Evolutionary conservation across 1,139 yeast genomes (phyloP).

Genomic region (Sugiyamaella japonica): DNA sequence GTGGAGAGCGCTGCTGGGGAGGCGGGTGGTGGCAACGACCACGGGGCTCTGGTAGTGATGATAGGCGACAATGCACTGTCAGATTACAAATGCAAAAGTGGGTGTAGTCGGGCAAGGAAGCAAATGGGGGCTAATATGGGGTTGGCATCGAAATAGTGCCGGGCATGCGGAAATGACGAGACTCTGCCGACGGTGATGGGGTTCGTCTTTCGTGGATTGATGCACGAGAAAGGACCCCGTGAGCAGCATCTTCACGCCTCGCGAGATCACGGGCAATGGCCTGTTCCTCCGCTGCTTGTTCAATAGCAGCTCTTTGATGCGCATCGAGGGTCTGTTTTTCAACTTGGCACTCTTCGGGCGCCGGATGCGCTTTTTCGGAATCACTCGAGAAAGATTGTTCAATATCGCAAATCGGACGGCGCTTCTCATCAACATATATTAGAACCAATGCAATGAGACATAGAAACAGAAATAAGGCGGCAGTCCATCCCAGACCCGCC

Average conservation of each 20-base stretch:
- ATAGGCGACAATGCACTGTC: too few relatives aligned
- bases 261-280: conserved; percentile 6
- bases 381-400: neutral
- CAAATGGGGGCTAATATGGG: conserved; percentile 11
- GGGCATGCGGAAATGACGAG: conserved; percentile 18
- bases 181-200: conserved; percentile 11
- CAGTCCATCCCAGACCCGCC: conserved; percentile 33
- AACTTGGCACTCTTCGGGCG: conserved; percentile 1
- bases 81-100: too few relatives aligned
- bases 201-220: conserved; percentile 2
- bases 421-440: conserved; percentile 24
- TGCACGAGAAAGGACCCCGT: neutral
- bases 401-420: neutral
- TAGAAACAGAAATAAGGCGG: conserved; percentile 24
- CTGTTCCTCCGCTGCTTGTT: conserved; percentile 11
- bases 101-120: too few relatives aligned
- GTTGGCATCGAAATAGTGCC: conserved; percentile 17
- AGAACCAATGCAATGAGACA: conserved; percentile 26
- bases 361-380: conserved; percentile 3
- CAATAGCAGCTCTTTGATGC: conserved; percentile 11
- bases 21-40: neutral
- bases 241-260: neutral
- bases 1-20: too few relatives aligned
- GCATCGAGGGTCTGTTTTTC: neutral
- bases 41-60: neutral